A percentile compares a stretch with the other conserved stretches of the same genome.
Conservation (phyloP, 2,329 filamentous ascomycete species). For the Thermomyces lanuginosus region DNA sequence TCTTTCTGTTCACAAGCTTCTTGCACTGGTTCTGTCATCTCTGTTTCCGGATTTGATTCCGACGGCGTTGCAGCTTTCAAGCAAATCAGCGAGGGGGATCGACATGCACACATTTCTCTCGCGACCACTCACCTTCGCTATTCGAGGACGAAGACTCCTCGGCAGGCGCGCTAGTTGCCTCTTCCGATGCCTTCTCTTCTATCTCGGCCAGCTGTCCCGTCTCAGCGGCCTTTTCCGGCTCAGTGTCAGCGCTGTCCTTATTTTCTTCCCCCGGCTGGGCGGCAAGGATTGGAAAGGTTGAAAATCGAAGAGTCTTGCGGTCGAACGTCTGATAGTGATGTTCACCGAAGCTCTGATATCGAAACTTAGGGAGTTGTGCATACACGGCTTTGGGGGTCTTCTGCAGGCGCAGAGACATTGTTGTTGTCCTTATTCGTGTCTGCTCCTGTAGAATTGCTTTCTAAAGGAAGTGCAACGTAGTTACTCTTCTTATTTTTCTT, state of each 20-base stretch:
- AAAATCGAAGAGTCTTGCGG: constrained; percentile 21
- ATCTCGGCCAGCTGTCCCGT: constrained; percentile 5
- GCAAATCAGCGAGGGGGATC: neutral
- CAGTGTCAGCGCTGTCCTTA: constrained; percentile 20
- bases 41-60: constrained; percentile 8
- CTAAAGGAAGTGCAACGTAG: constrained; percentile 13
- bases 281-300: constrained; percentile 21
- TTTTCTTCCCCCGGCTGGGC: constrained; percentile 22
- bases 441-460: constrained; percentile 13
- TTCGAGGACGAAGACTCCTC: constrained; percentile 14
- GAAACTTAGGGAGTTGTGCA: constrained; percentile 26
- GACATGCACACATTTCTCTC: neutral
- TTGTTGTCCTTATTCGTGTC: constrained; percentile 16
- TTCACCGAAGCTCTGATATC: constrained; percentile 28
- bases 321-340: constrained; percentile 30
- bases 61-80: neutral
- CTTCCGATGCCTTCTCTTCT: constrained; percentile 10
- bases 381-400: constrained; percentile 26
- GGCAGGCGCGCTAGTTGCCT: constrained; percentile 11
- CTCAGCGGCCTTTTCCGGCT: constrained; percentile 14
- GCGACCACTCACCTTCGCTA: constrained; percentile 17
- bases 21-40: constrained; percentile 1
- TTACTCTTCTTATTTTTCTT: constrained; percentile 22
- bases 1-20: constrained; percentile 5
- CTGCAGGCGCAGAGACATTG: constrained; percentile 16